phyloP scores from a whole-genome alignment of 1,284 basidiomycete genomes.

The Coniferiporia weirii region DNA sequence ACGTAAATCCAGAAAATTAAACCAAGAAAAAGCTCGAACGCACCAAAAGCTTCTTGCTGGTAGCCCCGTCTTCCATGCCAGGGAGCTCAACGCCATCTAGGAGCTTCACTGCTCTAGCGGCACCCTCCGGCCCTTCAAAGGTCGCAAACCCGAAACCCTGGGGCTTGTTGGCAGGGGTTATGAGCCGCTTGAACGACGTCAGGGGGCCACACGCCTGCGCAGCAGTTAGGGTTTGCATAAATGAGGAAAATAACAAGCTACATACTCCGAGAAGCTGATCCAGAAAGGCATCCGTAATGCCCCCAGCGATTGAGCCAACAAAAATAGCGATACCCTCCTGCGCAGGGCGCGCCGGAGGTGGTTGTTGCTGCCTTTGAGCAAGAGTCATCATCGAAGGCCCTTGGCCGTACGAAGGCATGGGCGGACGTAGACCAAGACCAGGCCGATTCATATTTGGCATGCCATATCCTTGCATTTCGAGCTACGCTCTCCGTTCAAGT shows the following conservation, averaged over 20 bases:
- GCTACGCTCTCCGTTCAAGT: background rate
- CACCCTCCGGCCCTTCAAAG: constrained; percentile 85
- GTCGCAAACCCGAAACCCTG: constrained; percentile 95
- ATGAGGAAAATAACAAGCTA: constrained; percentile 20
- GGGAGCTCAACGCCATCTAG: constrained; percentile 85
- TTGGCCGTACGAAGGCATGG: constrained; percentile 79
- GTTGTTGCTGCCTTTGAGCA: constrained; percentile 74
- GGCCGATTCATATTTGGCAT: constrained; percentile 47
- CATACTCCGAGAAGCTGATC: constrained; percentile 74
- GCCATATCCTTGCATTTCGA: constrained; percentile 10
- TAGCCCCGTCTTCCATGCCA: constrained; percentile 77
- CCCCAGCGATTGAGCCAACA: constrained; percentile 92
- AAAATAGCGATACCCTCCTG: constrained; percentile 71
- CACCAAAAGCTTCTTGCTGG: constrained; percentile 83
- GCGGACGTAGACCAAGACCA: constrained; percentile 79
- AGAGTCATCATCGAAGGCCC: constrained; percentile 83
- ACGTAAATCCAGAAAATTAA: constrained; percentile 20
- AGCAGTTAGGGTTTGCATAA: background rate
- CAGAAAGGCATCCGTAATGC: constrained; percentile 78
- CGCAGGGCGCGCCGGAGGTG: constrained; percentile 38
- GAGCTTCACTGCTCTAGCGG: constrained; percentile 74
- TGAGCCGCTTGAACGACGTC: constrained; percentile 84
- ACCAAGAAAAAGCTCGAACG: constrained; percentile 31
- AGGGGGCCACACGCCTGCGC: constrained; percentile 81
- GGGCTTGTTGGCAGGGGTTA: constrained; percentile 84